Evolutionary conservation across 2,329 filamentous ascomycete genomes (phyloP).

Genomic region (Fusarium ramigenum): DNA sequence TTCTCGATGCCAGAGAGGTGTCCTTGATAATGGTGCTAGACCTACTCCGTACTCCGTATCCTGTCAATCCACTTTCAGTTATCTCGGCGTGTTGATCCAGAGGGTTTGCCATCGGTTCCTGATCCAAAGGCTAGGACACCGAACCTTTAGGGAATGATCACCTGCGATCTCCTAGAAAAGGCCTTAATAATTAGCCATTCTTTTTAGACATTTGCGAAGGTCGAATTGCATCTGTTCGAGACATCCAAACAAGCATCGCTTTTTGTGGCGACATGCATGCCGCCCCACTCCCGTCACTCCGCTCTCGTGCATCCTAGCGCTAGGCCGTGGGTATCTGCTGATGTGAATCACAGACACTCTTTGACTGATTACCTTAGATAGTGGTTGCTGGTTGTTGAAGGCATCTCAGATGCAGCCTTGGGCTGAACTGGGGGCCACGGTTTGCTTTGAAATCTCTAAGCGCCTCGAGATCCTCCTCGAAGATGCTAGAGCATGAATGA

Average conservation of each 20-base stretch:
- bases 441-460: not conserved
- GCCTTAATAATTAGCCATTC: not conserved
- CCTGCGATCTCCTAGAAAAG: not conserved
- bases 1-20: not conserved
- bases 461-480: constrained; percentile 22
- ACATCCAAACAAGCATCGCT: constrained; percentile 13
- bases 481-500: constrained; percentile 9
- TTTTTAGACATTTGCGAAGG: not conserved
- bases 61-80: constrained; percentile 8
- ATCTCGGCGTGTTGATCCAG: constrained; percentile 8
- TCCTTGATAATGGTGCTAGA: not conserved
- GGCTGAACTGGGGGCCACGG: not conserved
- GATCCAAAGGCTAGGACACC: constrained; percentile 9
- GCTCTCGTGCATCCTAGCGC: constrained; percentile 23
- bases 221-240: not conserved
- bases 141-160: constrained; percentile 25
- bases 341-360: constrained; percentile 19
- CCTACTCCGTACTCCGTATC: not conserved
- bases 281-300: constrained; percentile 27
- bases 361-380: not conserved
- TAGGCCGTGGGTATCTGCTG: constrained; percentile 23
- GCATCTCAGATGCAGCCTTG: not conserved
- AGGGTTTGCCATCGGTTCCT: constrained; percentile 27
- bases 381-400: not conserved
- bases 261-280: constrained; percentile 34